Evolutionary conservation across 352 stramenopile genomes (phyloP), one percentile per base, ranked within the genome.

Genomic region (Globisporangium sylvaticum): DNA sequence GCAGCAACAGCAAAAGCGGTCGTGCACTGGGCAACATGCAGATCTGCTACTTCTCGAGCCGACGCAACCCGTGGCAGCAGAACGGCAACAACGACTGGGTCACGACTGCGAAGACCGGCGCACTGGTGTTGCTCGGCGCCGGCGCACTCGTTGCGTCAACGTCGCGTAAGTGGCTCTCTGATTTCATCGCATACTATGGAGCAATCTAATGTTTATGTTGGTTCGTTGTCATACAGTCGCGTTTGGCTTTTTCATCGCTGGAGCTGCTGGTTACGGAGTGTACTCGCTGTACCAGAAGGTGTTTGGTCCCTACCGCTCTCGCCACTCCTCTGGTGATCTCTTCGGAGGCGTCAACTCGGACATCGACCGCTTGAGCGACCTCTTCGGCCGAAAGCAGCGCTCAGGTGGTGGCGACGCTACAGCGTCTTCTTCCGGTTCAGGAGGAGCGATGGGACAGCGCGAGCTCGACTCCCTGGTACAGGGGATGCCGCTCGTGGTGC

Each of bases 201-300:
- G 15, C 5, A 4, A 25, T 25, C 18, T 25, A 25, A 22, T 59
- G 1, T 18, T 42, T 18, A 9, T 29, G 15, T 27, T 63, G 3
- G 32, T 6, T 25, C 6, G 8, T 6, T 20, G 59, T 50, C 5
- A 31, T 52, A 12, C 46, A 93, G 84, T 93, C 62, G 84, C 80
- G 5, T 88, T 93, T 61, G 83, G 84, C n/a, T 54, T 90, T 18
- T 67, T 91, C 66, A 80, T 93, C 68, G 74, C 78, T 12, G 83
- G 81, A 2, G 83, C 84, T 14, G 83, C 83, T 7, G 84, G 81
- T 3, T 91, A 89, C 42, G 84, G 84, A 7, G n/a, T 91, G 56
- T 93, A 92, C 68, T 69, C 83, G 14, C 67, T 92, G 25, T 92
- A 93, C 71, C 81, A 83, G 39, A 72, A 74, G 24, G 77, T 93